Conservation (phyloP, 2,329 filamentous ascomycete species). For the Colletotrichum incanum region DNA sequence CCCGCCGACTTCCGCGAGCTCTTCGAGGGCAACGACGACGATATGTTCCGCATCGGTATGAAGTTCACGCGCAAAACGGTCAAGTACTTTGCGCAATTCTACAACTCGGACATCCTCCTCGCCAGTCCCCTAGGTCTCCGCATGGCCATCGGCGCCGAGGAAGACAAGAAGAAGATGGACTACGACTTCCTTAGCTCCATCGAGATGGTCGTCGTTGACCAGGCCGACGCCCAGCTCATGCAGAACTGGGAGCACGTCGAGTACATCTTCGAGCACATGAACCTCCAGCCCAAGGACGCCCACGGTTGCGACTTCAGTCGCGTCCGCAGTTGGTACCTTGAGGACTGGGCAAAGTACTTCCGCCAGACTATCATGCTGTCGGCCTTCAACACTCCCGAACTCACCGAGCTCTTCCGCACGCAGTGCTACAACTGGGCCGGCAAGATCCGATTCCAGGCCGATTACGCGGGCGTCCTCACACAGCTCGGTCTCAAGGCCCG, state of each 20-base stretch:
- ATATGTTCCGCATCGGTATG: constrained; percentile 95
- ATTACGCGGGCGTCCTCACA: constrained; percentile 81
- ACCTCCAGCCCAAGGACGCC: constrained; percentile 88
- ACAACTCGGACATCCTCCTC: constrained; percentile 95
- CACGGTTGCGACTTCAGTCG: constrained; percentile 96
- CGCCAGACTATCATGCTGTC: constrained; percentile 89
- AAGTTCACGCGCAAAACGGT: constrained; percentile 97
- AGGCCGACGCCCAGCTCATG: constrained; percentile 94
- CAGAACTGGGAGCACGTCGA: constrained; percentile 99
- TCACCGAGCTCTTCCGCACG: constrained; percentile 83
- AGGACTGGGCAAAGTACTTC: constrained; percentile 83
- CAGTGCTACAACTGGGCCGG: constrained; percentile 87
- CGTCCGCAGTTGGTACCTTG: constrained; percentile 93
- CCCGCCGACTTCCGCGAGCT: constrained; percentile 90
- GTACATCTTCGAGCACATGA: constrained; percentile 92
- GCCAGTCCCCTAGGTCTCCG: constrained; percentile 91
- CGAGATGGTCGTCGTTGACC: constrained; percentile 90
- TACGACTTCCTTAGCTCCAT: constrained; percentile 95
- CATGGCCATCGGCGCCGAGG: constrained; percentile 89
- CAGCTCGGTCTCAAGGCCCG: constrained; percentile 80
- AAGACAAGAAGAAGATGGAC: constrained; percentile 75
- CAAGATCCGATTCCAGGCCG: constrained; percentile 80
- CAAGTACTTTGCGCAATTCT: constrained; percentile 96
- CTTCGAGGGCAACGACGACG: constrained; percentile 95
- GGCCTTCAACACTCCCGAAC: constrained; percentile 89